Base-by-base conservation (phyloP, 306 rosid species). In the Citrullus amarus region DNA sequence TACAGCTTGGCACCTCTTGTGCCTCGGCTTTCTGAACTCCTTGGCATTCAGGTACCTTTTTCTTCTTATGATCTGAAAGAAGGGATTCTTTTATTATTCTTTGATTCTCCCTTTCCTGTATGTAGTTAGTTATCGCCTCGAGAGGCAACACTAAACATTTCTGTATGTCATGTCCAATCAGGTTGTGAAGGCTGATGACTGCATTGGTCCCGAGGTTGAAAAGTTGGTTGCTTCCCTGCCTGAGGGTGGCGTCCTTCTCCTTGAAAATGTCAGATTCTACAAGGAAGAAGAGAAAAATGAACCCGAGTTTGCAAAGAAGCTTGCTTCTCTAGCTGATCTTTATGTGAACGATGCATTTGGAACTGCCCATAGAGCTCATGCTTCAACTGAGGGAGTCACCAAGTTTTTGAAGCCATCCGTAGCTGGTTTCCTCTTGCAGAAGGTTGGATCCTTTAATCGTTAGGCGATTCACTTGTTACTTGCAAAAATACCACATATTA, bases 291-390 rank as follows among this genome's bases (percentile, higher is more conserved):
- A 96, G 81, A 92, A 96, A 85, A 96, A 96, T 28, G 99, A 96
- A 2, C 97, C 99, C 1, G 99, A 90, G 80, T 91, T 88, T 79
- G 98, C 99, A 5, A 92, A 96, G 85, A 96, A 96, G 87, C 98
- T 96, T 15, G 98, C 98, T 9, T 83, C 97, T 38, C 82, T 92
- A 9, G 99, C 99, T 48, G 99, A 96, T 89, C 86, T 96, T 46
- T 96, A 67, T 80, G 99, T 96, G 80, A 96, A 96, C 70, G 99
- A 96, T 87, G 99, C 99, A 51, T 96, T 96, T 55, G 99, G 99
- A 20, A 96, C 99, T 62, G 99, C 99, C 34, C 99, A 96, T 57
- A 92, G 99, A 85, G 99, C 99, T 75, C 99, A 96, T 81, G 99
- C 99, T 77, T 96, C 99, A 61, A 96, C 99, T 25, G 99, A 96